Evolutionary conservation across 2,329 filamentous ascomycete species (phyloP).

Genomic region (Aspergillus aculeatinus): DNA sequence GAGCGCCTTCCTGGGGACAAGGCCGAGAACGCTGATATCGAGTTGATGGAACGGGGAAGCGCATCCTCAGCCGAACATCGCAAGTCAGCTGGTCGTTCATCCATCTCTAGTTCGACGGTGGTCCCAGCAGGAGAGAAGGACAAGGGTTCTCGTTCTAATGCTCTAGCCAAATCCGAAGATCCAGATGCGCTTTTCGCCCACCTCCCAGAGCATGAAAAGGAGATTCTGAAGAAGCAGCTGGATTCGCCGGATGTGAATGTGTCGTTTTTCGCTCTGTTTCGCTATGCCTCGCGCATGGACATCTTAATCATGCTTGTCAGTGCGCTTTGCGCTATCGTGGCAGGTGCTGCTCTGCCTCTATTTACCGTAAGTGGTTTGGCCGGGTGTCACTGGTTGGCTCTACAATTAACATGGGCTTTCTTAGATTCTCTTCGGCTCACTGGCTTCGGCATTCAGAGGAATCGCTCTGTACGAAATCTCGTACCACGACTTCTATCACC

Average conservation of each 20-base stretch:
- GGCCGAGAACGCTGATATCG: conserved; percentile 6
- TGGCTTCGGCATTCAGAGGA: conserved; percentile 69
- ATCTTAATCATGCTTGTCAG: conserved; percentile 63
- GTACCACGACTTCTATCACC: conserved; percentile 57
- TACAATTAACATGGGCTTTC: neutral
- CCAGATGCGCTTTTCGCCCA: conserved; percentile 58
- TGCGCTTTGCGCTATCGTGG: conserved; percentile 64
- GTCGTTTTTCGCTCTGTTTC: conserved; percentile 64
- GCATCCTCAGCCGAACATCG: conserved; percentile 14
- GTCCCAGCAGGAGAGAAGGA: conserved; percentile 18
- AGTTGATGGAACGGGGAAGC: conserved; percentile 4
- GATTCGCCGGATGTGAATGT: conserved; percentile 63
- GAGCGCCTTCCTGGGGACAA: conserved; percentile 7
- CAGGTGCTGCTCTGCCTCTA: conserved; percentile 71
- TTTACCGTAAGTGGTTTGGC: conserved; percentile 62
- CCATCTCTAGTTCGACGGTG: conserved; percentile 26
- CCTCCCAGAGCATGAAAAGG: conserved; percentile 64
- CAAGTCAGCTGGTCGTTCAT: conserved; percentile 18
- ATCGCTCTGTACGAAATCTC: conserved; percentile 55
- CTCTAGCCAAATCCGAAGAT: conserved; percentile 29
- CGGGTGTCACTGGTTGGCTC: neutral
- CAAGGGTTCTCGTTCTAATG: conserved; percentile 14
- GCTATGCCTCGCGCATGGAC: conserved; percentile 68
- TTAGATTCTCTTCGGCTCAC: conserved; percentile 67
- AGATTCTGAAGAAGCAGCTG: conserved; percentile 68